Evolutionary conservation across 139 green algal species (phyloP).

Genomic region (Eudorina sp.): DNA sequence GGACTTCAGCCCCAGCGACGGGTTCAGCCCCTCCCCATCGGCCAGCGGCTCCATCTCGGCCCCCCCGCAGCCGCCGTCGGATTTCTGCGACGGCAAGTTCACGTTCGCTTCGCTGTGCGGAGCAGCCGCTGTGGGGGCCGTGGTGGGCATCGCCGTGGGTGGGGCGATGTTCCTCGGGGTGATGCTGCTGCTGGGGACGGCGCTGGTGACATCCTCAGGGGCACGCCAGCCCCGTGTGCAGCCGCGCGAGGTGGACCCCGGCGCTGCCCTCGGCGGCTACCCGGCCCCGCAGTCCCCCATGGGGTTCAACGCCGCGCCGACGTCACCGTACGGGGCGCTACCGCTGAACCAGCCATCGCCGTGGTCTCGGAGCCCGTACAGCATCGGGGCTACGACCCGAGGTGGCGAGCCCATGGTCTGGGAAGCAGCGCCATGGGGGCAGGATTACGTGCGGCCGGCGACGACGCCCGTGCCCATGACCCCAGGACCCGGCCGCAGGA

Average conservation of each 20-base stretch:
- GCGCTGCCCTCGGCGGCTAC: neutral
- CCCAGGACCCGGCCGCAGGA: neutral
- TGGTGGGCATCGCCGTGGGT: neutral
- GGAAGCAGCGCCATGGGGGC: neutral
- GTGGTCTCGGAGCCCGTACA: neutral
- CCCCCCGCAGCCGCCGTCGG: neutral
- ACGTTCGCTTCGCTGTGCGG: neutral
- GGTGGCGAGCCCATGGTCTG: neutral
- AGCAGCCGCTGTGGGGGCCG: neutral
- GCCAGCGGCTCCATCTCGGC: no score
- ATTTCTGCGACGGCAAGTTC: neutral
- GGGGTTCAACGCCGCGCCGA: no score
- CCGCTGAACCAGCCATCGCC: no score
- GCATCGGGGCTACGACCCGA: no score
- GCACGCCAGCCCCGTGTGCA: neutral
- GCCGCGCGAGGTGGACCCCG: neutral
- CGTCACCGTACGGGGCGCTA: no score
- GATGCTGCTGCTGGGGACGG: neutral
- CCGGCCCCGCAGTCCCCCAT: no score
- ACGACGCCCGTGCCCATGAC: neutral
- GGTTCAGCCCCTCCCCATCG: no score
- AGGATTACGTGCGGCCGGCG: neutral
- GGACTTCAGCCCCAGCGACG: no score
- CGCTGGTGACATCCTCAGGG: neutral
- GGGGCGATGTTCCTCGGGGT: neutral